A percentile compares a stretch with the other conserved stretches of the same genome.
phyloP scores from a whole-genome alignment of 768 basidiomycete genomes.

The Candolleomyces eurysporus region DNA sequence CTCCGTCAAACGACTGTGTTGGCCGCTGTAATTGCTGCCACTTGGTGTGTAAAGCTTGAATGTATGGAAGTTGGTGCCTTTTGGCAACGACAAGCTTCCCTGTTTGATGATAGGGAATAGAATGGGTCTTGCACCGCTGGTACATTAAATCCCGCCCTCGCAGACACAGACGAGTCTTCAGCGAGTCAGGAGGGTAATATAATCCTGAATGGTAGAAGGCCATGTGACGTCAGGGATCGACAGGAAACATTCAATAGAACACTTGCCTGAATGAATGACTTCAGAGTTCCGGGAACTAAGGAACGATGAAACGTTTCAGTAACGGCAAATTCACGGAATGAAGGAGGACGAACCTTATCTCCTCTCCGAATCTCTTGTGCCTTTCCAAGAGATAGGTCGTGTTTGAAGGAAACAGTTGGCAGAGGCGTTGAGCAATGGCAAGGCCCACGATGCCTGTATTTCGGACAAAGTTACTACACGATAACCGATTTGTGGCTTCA shows the following conservation, averaged over 20 bases:
- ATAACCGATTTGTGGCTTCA: not conserved
- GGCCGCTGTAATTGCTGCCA: slow-evolving; percentile 55
- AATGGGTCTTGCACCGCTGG: slow-evolving; percentile 58
- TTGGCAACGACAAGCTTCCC: slow-evolving; percentile 92
- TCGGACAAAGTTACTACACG: not conserved
- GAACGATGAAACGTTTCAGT: not conserved
- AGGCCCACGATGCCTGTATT: slow-evolving; percentile 78
- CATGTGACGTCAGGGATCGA: not conserved
- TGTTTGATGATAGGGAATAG: slow-evolving; percentile 67
- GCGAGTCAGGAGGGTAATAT: slow-evolving; percentile 78
- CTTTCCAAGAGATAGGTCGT: slow-evolving; percentile 84
- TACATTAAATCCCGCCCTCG: slow-evolving; percentile 87
- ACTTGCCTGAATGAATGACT: slow-evolving; percentile 84
- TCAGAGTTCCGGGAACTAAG: slow-evolving; percentile 89
- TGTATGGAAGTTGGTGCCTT: slow-evolving; percentile 62
- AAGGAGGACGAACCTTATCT: slow-evolving; percentile 60
- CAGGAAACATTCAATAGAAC: not conserved
- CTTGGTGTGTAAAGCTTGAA: slow-evolving; percentile 66
- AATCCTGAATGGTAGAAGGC: slow-evolving; percentile 47
- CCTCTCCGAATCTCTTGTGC: slow-evolving; percentile 72
- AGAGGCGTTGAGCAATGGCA: slow-evolving; percentile 77
- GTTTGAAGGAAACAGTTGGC: slow-evolving; percentile 58
- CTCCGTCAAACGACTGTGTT: slow-evolving; percentile 29
- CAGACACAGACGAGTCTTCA: slow-evolving; percentile 85
- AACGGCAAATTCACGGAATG: not conserved